phyloP scores from a whole-genome alignment of 2,329 filamentous ascomycete genomes.

The Calonectria leucothoes region DNA sequence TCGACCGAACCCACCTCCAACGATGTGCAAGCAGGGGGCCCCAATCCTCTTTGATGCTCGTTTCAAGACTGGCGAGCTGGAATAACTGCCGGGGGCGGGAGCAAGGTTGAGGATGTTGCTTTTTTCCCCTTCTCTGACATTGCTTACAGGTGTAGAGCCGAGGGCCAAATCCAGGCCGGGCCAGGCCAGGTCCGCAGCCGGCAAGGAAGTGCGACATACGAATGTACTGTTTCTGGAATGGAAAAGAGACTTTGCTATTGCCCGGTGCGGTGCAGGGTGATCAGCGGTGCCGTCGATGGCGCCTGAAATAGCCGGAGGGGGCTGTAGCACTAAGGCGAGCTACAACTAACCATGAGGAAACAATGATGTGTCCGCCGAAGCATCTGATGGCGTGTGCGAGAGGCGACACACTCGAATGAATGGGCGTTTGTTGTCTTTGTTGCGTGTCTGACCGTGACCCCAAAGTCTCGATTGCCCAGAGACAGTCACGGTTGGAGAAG shows the following conservation, averaged over 20 bases:
- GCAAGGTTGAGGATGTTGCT: conserved; percentile 11
- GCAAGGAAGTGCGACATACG: conserved; percentile 30
- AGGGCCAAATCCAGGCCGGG: conserved; percentile 9
- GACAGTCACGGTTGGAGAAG: conserved; percentile 5
- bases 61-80: neutral
- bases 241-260: conserved; percentile 21
- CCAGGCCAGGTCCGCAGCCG: too few relatives aligned
- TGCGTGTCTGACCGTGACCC: conserved; percentile 27
- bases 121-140: conserved; percentile 5
- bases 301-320: conserved; percentile 13
- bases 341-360: conserved; percentile 2
- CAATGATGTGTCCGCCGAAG: conserved; percentile 10
- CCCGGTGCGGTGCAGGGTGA: conserved; percentile 13
- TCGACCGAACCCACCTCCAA: conserved; percentile 31
- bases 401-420: conserved; percentile 19
- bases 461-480: conserved; percentile 29
- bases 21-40: conserved; percentile 31
- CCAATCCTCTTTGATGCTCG: conserved; percentile 22
- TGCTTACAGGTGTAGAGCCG: conserved; percentile 16
- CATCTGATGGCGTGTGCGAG: conserved; percentile 12
- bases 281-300: conserved; percentile 17
- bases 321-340: conserved; percentile 9
- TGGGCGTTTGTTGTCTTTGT: conserved; percentile 16
- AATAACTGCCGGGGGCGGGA: conserved; percentile 2
- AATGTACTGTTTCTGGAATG: conserved; percentile 38